phyloP scores from a whole-genome alignment of 768 basidiomycete genomes.

The Leccinum truebloodii region DNA sequence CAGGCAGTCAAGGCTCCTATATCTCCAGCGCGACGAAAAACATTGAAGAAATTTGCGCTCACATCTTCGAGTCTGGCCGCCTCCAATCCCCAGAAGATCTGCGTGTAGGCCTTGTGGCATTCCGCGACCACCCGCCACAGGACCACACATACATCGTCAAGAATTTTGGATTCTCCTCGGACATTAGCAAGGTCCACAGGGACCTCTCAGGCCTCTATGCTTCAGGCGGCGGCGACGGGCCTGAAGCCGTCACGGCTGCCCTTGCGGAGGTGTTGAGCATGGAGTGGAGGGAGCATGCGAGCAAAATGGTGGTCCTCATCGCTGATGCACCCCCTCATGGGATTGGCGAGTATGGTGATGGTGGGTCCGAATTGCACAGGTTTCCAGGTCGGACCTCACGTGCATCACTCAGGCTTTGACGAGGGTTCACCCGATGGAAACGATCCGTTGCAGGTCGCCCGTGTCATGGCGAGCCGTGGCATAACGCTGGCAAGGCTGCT shows the following conservation, averaged over 20 bases:
- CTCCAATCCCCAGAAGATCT: constrained; percentile 87
- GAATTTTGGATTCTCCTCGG: constrained; percentile 93
- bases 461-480: constrained; percentile 87
- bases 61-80: constrained; percentile 93
- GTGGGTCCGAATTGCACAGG: constrained; percentile 41
- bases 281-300: constrained; percentile 87
- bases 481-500: constrained; percentile 75
- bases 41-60: constrained; percentile 91
- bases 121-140: constrained; percentile 96
- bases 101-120: constrained; percentile 90
- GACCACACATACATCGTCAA: constrained; percentile 93
- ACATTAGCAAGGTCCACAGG: constrained; percentile 83
- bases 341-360: constrained; percentile 96
- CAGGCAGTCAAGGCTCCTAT: constrained; percentile 87
- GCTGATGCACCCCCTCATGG: constrained; percentile 98
- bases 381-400: constrained; percentile 15
- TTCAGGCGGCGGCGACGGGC: constrained; percentile 91
- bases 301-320: constrained; percentile 95
- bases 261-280: constrained; percentile 83
- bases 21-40: constrained; percentile 95
- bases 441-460: constrained; percentile 84
- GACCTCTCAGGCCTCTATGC: constrained; percentile 85
- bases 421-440: constrained; percentile 92
- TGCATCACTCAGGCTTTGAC: constrained; percentile 69
- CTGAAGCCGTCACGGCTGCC: constrained; percentile 95